Evolutionary conservation across 2,329 filamentous ascomycete genomes (phyloP).

Genomic region (Fusarium devonianum): DNA sequence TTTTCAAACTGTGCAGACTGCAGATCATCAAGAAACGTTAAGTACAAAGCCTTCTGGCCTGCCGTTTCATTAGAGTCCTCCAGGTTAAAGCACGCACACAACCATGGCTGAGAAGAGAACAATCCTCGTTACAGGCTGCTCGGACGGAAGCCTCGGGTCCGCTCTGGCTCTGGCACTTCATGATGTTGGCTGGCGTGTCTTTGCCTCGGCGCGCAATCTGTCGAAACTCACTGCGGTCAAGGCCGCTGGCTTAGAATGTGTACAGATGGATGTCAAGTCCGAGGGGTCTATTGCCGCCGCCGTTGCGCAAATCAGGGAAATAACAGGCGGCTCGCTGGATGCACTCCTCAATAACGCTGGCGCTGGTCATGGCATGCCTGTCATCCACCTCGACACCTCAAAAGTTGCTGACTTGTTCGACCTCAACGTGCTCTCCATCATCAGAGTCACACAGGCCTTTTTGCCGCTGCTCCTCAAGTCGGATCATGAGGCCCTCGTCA

Average conservation of each 20-base stretch:
- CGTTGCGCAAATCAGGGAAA: constrained; percentile 17
- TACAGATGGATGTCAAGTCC: constrained; percentile 38
- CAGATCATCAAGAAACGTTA: no score
- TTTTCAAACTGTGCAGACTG: no score
- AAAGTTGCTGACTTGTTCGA: constrained; percentile 34
- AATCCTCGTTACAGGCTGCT: constrained; percentile 48
- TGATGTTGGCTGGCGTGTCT: constrained; percentile 39
- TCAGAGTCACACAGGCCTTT: constrained; percentile 35
- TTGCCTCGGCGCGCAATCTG: constrained; percentile 42
- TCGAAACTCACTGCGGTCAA: constrained; percentile 34
- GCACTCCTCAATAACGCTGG: constrained; percentile 44
- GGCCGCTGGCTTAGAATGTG: constrained; percentile 27
- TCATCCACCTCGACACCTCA: constrained; percentile 31
- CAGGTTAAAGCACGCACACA: background rate
- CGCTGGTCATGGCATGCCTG: constrained; percentile 34
- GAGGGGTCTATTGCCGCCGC: constrained; percentile 32
- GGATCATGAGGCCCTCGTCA: constrained; percentile 11
- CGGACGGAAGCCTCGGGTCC: constrained; percentile 44
- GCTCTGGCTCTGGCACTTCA: constrained; percentile 43
- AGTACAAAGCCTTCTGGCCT: no score
- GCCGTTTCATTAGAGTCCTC: no score
- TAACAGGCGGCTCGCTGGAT: constrained; percentile 41
- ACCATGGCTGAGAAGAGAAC: constrained; percentile 17
- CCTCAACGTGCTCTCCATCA: constrained; percentile 39
- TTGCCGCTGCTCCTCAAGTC: constrained; percentile 35